Evolutionary conservation across 2,329 filamentous ascomycete species (phyloP).

Genomic region (Colletotrichum sp.): DNA sequence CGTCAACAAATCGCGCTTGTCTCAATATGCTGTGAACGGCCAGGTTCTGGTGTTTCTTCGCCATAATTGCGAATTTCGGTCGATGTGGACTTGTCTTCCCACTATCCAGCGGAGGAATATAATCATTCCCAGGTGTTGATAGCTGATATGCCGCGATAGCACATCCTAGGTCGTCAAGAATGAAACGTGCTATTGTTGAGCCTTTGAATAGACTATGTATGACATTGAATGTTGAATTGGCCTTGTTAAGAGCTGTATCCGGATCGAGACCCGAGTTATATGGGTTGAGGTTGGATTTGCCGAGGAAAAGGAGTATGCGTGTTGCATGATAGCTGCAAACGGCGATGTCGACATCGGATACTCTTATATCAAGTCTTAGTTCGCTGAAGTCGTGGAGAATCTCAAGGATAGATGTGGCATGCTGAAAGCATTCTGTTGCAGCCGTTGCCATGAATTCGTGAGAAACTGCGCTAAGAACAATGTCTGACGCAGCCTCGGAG

Average conservation of each 20-base stretch:
- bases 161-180: neutral
- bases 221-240: neutral
- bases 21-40: conserved; percentile 44
- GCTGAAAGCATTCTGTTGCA: neutral
- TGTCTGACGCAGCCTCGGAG: conserved; percentile 38
- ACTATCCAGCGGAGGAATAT: neutral
- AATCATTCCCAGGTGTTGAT: neutral
- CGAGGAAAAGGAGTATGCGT: neutral
- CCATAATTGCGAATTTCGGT: conserved; percentile 29
- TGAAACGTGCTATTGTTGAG: neutral
- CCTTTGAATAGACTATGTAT: neutral
- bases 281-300: neutral
- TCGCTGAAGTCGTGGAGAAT: neutral
- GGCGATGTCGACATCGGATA: neutral
- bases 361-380: neutral
- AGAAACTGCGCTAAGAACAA: neutral
- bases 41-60: conserved; percentile 36
- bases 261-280: neutral
- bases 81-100: neutral
- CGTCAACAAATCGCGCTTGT: conserved; percentile 43
- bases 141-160: neutral
- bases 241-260: neutral
- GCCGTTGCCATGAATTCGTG: neutral
- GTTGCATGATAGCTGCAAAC: neutral
- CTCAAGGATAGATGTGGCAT: neutral